Evolutionary conservation across 106 monocot species (phyloP).

Genomic region (Dioscorea zingiberensis): DNA sequence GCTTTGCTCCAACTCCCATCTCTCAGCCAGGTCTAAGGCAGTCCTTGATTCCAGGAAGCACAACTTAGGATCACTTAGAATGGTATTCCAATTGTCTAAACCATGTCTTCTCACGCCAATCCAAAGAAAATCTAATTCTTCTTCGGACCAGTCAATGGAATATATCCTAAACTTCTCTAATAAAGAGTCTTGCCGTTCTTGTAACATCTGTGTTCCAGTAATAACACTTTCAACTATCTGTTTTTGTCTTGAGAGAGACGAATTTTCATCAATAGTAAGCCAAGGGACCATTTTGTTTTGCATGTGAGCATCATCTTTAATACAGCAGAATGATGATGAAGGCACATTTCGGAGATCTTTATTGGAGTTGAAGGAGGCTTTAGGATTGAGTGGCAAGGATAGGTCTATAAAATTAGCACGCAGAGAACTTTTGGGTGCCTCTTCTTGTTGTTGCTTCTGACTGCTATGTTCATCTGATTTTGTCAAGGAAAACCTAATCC

Average conservation of each 20-base stretch:
- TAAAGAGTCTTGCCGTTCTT: conserved; percentile 16
- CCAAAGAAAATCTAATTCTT: conserved; percentile 93
- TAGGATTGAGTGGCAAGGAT: conserved; percentile 7
- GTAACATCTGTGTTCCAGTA: conserved; percentile 15
- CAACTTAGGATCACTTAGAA: conserved; percentile 63
- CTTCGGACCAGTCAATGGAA: conserved; percentile 67
- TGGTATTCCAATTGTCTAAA: conserved; percentile 60
- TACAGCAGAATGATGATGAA: background rate
- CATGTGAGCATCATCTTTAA: conserved; percentile 1
- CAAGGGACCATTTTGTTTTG: conserved; percentile 5
- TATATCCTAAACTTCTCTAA: conserved; percentile 19
- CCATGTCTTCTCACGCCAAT: conserved; percentile 94
- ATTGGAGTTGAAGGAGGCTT: background rate
- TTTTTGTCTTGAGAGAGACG: conserved; percentile 15
- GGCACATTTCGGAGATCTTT: conserved; percentile 7
- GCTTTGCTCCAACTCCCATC: conserved; percentile 70
- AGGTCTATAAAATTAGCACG: conserved; percentile 26
- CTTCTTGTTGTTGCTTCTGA: conserved; percentile 9
- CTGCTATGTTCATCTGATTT: conserved; percentile 3
- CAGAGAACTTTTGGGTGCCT: conserved; percentile 3
- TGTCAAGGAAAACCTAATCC: conserved; percentile 8
- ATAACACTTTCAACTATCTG: conserved; percentile 18
- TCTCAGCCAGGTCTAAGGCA: conserved; percentile 54
- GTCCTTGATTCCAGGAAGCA: conserved; percentile 43
- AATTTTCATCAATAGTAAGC: conserved; percentile 8